A percentile compares a stretch with the other conserved stretches of the same genome.
These are phyloP conservation scores for Collybia sordida DNA, from an alignment of 768 basidiomycete genomes.

Conservation along the genomic window DNA sequence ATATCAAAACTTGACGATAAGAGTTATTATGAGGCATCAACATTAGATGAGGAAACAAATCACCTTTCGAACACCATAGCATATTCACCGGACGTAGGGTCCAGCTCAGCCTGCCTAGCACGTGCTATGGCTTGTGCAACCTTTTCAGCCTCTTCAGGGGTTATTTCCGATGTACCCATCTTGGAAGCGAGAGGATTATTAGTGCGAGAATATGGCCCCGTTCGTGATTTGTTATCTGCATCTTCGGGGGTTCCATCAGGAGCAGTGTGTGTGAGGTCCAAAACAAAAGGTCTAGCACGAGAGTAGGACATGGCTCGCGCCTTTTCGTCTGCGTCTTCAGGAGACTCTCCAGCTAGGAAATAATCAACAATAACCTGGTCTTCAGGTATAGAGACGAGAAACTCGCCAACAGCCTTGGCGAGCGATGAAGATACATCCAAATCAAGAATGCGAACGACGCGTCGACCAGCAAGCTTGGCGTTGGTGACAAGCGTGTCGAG, in stretches of 20 bases:
- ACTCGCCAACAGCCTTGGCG: not conserved
- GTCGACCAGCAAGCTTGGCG: not conserved
- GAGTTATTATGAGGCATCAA: not conserved
- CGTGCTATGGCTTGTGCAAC: too few relatives aligned
- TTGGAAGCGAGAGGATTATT: too few relatives aligned
- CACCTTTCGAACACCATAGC: not conserved
- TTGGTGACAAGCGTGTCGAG: not conserved
- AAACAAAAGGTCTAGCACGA: constrained; percentile 3
- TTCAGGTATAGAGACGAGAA: not conserved
- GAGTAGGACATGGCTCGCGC: constrained; percentile 3
- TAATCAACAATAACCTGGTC: constrained; percentile 2
- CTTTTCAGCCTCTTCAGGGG: too few relatives aligned
- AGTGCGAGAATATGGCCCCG: too few relatives aligned
- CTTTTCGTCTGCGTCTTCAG: constrained; percentile 3
- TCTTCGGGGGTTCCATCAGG: not conserved
- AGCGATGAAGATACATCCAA: not conserved
- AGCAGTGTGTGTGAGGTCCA: not conserved
- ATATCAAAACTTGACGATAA: not conserved
- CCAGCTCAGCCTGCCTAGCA: too few relatives aligned
- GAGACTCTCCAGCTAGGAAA: constrained; percentile 1
- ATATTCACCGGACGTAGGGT: too few relatives aligned
- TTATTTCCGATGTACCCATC: too few relatives aligned
- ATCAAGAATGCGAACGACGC: not conserved
- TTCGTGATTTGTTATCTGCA: too few relatives aligned
- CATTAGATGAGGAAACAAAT: too few relatives aligned